phyloP scores from a whole-genome alignment of 805 yeast species.

The Yamadazyma philogaea region DNA sequence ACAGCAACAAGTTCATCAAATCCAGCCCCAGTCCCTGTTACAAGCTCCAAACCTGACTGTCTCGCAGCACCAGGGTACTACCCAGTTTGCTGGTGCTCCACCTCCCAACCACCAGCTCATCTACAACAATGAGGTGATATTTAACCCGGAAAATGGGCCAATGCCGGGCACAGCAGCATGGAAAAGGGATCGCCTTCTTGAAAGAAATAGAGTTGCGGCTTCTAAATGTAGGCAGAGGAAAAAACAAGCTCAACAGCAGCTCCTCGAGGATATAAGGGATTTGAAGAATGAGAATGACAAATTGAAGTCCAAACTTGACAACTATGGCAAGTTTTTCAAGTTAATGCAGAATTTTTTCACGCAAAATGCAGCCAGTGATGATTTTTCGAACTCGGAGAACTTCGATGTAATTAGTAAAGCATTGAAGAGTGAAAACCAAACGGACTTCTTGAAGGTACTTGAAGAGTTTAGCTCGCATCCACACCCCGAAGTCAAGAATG shows the following conservation, averaged over 20 bases:
- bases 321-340: constrained; percentile 11
- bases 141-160: constrained; percentile 51
- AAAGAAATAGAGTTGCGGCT: constrained; percentile 66
- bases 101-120: constrained; percentile 51
- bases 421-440: constrained; percentile 10
- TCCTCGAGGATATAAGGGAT: constrained; percentile 57
- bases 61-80: background rate
- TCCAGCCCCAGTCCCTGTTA: no score
- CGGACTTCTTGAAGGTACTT: constrained; percentile 10
- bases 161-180: constrained; percentile 63
- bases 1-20: background rate
- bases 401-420: constrained; percentile 13
- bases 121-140: constrained; percentile 54
- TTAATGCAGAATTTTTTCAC: constrained; percentile 12
- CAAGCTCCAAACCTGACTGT: background rate
- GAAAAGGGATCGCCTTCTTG: constrained; percentile 64
- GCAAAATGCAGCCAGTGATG: constrained; percentile 8
- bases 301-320: constrained; percentile 9
- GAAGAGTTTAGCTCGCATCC: constrained; percentile 1
- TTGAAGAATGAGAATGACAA: constrained; percentile 36
- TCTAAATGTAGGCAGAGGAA: constrained; percentile 66
- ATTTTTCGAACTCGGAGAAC: constrained; percentile 9
- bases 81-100: constrained; percentile 36
- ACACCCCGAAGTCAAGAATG: no score
- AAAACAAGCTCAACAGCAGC: constrained; percentile 63